These are phyloP conservation scores for Aspergillus niger DNA, from an alignment of 2,329 filamentous ascomycete genomes.

Conservation along the genomic window DNA sequence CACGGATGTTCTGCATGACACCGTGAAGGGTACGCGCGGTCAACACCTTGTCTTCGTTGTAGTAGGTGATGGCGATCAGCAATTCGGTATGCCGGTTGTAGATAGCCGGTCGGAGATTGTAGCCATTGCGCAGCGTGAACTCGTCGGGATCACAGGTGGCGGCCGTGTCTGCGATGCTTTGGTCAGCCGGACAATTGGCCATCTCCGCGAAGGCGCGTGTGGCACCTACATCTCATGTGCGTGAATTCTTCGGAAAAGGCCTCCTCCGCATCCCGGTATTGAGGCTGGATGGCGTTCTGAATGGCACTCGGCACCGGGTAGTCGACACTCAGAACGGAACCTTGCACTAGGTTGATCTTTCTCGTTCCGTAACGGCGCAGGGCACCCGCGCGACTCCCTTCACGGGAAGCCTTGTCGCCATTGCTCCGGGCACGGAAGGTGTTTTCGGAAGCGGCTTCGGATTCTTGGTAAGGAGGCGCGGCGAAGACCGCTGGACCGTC, in stretches of 20 bases:
- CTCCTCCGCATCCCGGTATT: constrained; percentile 83
- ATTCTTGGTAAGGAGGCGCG: constrained; percentile 56
- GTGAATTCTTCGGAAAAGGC: constrained; percentile 88
- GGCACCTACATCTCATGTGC: constrained; percentile 77
- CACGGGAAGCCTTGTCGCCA: constrained; percentile 24
- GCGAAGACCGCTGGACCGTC: constrained; percentile 60
- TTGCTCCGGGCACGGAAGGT: constrained; percentile 42
- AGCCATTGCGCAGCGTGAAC: constrained; percentile 97
- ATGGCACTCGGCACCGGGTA: constrained; percentile 97
- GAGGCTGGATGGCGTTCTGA: constrained; percentile 90
- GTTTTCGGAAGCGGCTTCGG: constrained; percentile 48
- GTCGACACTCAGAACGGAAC: constrained; percentile 92
- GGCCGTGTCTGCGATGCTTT: constrained; percentile 67
- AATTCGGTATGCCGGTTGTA: constrained; percentile 98
- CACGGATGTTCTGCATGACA: constrained; percentile 98
- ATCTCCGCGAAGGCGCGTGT: neutral
- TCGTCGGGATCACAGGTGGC: constrained; percentile 97
- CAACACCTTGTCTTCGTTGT: constrained; percentile 97
- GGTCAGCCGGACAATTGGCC: constrained; percentile 9
- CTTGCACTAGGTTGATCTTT: constrained; percentile 97
- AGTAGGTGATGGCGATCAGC: constrained; percentile 96
- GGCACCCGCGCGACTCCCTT: constrained; percentile 19
- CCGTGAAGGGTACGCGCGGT: constrained; percentile 90
- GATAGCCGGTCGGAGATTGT: constrained; percentile 96
- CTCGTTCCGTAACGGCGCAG: constrained; percentile 90